Conservation (phyloP, 1,139 yeast genomes). For the Candida sanyaensis region DNA sequence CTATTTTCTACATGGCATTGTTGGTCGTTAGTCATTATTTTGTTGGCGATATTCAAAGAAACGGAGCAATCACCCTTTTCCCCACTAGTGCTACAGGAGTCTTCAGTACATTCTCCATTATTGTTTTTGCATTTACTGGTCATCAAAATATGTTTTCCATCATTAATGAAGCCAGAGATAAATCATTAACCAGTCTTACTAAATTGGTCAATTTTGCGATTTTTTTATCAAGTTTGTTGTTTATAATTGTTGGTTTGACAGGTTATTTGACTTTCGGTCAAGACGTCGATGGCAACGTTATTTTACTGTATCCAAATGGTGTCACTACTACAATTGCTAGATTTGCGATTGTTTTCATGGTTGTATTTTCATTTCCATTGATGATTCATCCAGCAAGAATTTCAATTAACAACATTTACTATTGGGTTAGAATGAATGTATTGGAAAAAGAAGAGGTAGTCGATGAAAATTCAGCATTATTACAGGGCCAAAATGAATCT, state of each 20-base stretch:
- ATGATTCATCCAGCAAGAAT: constrained; percentile 93
- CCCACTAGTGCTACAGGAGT: constrained; percentile 65
- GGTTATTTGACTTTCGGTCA: constrained; percentile 51
- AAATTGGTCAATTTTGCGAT: constrained; percentile 60
- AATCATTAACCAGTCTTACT: constrained; percentile 50
- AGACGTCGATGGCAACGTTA: constrained; percentile 69
- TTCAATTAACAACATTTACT: constrained; percentile 73
- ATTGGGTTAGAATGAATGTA: constrained; percentile 38
- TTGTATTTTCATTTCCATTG: constrained; percentile 83
- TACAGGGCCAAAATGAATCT: constrained; percentile 5
- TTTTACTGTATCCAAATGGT: constrained; percentile 61
- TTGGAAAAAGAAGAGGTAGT: constrained; percentile 2
- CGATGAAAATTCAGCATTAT: constrained; percentile 14
- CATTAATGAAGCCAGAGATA: constrained; percentile 54
- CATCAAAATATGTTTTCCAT: constrained; percentile 54
- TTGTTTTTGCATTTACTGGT: constrained; percentile 52
- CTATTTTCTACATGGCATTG: constrained; percentile 40
- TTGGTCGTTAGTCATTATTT: constrained; percentile 39
- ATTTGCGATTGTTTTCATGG: constrained; percentile 67
- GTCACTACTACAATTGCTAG: constrained; percentile 65
- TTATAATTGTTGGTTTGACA: constrained; percentile 41
- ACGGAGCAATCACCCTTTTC: constrained; percentile 57
- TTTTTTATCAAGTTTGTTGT: constrained; percentile 32
- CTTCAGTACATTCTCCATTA: constrained; percentile 57
- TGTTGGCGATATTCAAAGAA: constrained; percentile 45